Conservation (phyloP, 192 early-diverging fungal species). For the Podila epigama region DNA sequence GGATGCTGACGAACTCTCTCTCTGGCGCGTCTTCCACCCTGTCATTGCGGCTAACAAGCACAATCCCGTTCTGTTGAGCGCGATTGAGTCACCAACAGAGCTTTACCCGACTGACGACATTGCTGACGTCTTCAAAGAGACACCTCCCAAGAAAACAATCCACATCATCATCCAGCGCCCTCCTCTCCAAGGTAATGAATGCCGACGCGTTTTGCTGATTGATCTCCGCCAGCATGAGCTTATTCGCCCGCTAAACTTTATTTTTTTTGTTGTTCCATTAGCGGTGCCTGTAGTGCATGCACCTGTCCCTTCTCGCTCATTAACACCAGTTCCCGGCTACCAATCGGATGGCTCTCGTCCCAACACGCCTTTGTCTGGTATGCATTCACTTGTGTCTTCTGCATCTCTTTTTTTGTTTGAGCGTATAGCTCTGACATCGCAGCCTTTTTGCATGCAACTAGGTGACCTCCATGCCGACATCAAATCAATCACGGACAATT, state of each 20-base stretch:
- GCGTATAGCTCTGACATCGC: not conserved
- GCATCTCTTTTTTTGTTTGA: not conserved
- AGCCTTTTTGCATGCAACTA: conserved; percentile 1
- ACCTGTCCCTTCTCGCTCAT: not conserved
- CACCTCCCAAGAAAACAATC: not conserved
- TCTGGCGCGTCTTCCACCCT: conserved; percentile 12
- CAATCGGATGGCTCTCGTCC: not conserved
- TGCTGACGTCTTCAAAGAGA: conserved; percentile 2
- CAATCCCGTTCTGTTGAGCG: not conserved
- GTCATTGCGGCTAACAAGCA: not conserved
- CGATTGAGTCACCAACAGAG: not conserved
- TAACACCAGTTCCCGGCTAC: not conserved
- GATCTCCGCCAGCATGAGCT: too few relatives aligned
- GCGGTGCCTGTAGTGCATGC: conserved; percentile 3
- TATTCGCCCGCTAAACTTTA: too few relatives aligned
- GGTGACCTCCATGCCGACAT: not conserved
- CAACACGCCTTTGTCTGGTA: not conserved
- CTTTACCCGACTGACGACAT: conserved; percentile 4
- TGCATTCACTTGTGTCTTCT: not conserved
- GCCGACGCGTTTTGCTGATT: too few relatives aligned
- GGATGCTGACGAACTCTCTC: conserved; percentile 10
- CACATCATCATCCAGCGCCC: too few relatives aligned
- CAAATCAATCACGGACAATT: not conserved
- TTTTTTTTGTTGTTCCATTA: too few relatives aligned
- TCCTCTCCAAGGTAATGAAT: too few relatives aligned